Evolutionary conservation across 2,329 filamentous ascomycete species (phyloP).

Genomic region (Truncatella angustata): DNA sequence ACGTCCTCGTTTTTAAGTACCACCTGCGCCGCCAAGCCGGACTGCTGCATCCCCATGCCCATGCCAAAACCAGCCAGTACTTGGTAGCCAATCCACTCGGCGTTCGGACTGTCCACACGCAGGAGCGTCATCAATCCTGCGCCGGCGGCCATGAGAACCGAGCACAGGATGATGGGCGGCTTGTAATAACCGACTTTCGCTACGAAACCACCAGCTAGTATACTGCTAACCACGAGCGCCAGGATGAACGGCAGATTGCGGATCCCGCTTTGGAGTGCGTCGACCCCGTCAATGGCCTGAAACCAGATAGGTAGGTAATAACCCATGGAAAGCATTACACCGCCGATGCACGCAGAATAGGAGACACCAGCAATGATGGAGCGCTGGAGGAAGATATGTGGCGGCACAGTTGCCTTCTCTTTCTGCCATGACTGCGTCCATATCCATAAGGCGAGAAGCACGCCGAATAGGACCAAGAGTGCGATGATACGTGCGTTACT

Average conservation of each 20-base stretch:
- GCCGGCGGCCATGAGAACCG: slow-evolving; percentile 34
- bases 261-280: slow-evolving; percentile 40
- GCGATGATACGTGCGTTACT: slow-evolving; percentile 23
- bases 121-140: slow-evolving; percentile 41
- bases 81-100: slow-evolving; percentile 39
- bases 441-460: not conserved
- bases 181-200: slow-evolving; percentile 41
- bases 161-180: slow-evolving; percentile 39
- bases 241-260: slow-evolving; percentile 41
- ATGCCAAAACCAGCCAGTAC: slow-evolving; percentile 42
- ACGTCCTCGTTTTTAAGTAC: slow-evolving; percentile 34
- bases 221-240: slow-evolving; percentile 35
- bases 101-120: slow-evolving; percentile 26
- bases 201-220: slow-evolving; percentile 35
- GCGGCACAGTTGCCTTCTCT: not conserved
- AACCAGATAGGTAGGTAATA: slow-evolving; percentile 52
- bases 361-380: slow-evolving; percentile 29
- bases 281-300: slow-evolving; percentile 40
- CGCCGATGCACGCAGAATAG: slow-evolving; percentile 33
- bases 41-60: slow-evolving; percentile 39
- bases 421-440: not conserved
- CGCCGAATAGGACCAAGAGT: slow-evolving; percentile 17
- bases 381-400: not conserved
- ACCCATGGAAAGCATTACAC: slow-evolving; percentile 27
- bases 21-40: slow-evolving; percentile 40